Evolutionary conservation across 805 yeast genomes (phyloP), one percentile per base, ranked within the genome.

Genomic region (Allodekkera sacchari): DNA sequence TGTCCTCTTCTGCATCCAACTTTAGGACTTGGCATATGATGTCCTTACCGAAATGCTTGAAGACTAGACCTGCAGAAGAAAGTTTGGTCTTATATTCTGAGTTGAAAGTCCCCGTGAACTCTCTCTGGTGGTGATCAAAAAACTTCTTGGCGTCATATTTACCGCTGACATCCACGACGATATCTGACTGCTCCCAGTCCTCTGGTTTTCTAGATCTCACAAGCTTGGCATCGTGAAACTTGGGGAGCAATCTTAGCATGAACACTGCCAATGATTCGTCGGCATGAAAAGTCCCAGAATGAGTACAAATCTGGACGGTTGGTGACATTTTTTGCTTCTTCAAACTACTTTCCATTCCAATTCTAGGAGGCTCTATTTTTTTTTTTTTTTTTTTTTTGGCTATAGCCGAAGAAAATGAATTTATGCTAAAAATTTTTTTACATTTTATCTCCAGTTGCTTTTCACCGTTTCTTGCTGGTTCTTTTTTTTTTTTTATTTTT

Each of bases 91-190:
- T 55, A 51, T 64, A 81, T 7, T 65, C 59, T 1, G 54, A 65
- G 16, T 72, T 72, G 51, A 92, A 89, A 5, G 81, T 74, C 44
- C 81, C 88, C 19, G 61, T 59, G 50, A 92, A 92, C 13, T 82
- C 97, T 41, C 96, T 74, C 64, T 92, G 98, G 61, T 92, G 98
- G 53, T 92, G 98, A 55, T 92, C 98, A 55, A 84, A 89, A 55
- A 67, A 83, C 59, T 88, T 88, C 25, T 63, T 65, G 10, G 81
- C 83, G 52, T 87, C 95, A 56, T 88, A 92, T 52, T 82, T 68
- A 10, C 95, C 98, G 51, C 94, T 73, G 31, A 92, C 98, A 60
- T 92, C 98, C 34, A 92, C 89, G 21, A 92, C 94, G 36, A 92
- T 82, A 55, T 89, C 96, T 48, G 94, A 76, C 27, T 62, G 65